Conservation (phyloP, 179 eudicot species). For the Silene vulgaris region DNA sequence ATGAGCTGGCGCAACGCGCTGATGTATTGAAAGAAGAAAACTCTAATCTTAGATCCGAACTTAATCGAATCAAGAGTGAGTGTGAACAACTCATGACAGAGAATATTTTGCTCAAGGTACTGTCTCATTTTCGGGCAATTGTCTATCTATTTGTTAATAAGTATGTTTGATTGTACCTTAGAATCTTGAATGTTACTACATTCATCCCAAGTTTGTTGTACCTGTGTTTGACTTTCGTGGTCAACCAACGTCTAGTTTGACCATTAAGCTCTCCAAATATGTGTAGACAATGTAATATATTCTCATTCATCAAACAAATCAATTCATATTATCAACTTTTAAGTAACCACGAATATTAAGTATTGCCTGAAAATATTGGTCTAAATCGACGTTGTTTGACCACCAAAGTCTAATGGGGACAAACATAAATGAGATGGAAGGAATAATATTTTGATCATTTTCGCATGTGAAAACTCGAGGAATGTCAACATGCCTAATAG, state of each 20-base stretch:
- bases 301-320: no score
- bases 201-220: background rate
- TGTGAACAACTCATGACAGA: conserved; percentile 66
- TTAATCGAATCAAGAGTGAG: conserved; percentile 60
- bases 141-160: background rate
- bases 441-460: background rate
- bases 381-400: no score
- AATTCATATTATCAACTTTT: no score
- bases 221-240: background rate
- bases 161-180: background rate
- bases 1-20: conserved; percentile 90
- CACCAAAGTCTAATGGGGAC: no score
- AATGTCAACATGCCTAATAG: background rate
- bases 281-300: no score
- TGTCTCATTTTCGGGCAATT: background rate
- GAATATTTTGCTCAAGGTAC: conserved; percentile 77
- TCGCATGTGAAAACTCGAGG: background rate
- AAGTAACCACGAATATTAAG: no score
- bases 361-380: no score
- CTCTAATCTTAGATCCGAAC: conserved; percentile 70
- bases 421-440: no score
- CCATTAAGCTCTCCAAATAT: no score
- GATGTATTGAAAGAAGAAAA: conserved; percentile 77
- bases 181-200: background rate
- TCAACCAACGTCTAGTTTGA: no score